Evolutionary conservation across 108 stramenopile species (phyloP), one percentile per base, ranked within the genome.

Genomic region (Skeletonema tropicum): DNA sequence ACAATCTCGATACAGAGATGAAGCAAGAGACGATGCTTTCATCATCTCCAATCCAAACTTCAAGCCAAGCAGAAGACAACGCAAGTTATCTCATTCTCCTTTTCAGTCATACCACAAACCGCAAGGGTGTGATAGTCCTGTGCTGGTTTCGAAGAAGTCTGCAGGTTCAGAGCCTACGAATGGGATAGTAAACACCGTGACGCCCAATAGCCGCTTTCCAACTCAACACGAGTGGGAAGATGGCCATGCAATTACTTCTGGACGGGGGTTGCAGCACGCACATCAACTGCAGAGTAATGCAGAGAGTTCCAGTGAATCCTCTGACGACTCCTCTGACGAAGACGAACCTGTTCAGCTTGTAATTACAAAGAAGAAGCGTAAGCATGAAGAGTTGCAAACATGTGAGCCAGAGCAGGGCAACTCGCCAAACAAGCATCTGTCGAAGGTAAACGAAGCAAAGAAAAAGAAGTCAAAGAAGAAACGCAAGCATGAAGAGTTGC

Each of bases 41-140:
- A 55, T 55, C 52, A 25, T 55, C 21, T 55, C 52, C 23, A 55
- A 55, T 11, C 52, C 21, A 55, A 23, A 55, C 52, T 55, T 55
- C 23, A 23, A 55, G 19, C 52, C 52, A 23, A 23, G 21, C 7
- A 55, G 52, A 5, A 55, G 52, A 6, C 52, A 25, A 3, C 52
- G 19, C 23, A 23, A 8, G n/a, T 21, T 9, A 55, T 55, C 52
- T 21, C 52, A 21, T 25, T 55, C 52, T 21, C 52, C 6, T 55
- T 55, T 25, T 23, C 52, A 55, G 7, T 23, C 52, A 23, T 55
- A 55, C 23, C 23, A 55, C 23, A 55, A 25, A 5, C 19, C 52
- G 19, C 52, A 7, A 55, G 52, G 1, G 5, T 55, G 52, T 25
- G 23, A 21, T 9, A 55, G 52, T 55, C 52, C 52, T 0, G 1